Percentiles rank a stretch among this genome's conserved stretches.
phyloP scores from a whole-genome alignment of 2,329 filamentous ascomycete genomes.

The Fusarium mangiferae region DNA sequence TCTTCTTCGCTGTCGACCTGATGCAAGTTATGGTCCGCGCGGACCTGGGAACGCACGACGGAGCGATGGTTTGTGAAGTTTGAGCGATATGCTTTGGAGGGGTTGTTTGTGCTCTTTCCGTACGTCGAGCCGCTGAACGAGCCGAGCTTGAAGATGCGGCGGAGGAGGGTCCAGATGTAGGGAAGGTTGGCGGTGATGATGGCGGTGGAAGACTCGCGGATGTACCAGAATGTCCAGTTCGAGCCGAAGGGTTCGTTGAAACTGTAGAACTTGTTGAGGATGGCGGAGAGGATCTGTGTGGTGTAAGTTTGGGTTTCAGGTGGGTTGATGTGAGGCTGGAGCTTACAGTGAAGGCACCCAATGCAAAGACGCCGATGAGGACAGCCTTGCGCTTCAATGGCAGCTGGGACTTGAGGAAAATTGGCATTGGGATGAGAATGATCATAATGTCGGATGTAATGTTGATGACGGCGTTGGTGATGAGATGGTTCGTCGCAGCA shows the following conservation, averaged over 20 bases:
- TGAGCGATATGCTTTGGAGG: conserved; percentile 41
- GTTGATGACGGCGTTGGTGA: conserved; percentile 68
- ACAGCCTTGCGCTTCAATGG: conserved; percentile 62
- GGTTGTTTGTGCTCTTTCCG: conserved; percentile 40
- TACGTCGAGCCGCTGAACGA: conserved; percentile 49
- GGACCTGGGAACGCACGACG: conserved; percentile 34
- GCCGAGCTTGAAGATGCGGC: conserved; percentile 49
- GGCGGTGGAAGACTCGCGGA: conserved; percentile 56
- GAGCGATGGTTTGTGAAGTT: conserved; percentile 44
- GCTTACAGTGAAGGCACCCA: conserved; percentile 60
- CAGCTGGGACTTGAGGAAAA: conserved; percentile 62
- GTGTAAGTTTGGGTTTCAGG: conserved; percentile 5
- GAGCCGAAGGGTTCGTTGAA: conserved; percentile 52
- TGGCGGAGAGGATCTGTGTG: conserved; percentile 58
- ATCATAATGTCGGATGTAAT: conserved; percentile 70
- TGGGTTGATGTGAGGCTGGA: too few species aligned
- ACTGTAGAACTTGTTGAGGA: conserved; percentile 58
- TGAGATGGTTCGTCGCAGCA: conserved; percentile 65
- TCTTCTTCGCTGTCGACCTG: conserved; percentile 52
- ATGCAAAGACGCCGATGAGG: conserved; percentile 57
- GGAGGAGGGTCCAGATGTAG: conserved; percentile 54
- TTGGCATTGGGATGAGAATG: conserved; percentile 65
- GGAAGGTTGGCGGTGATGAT: conserved; percentile 56
- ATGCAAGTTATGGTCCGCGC: conserved; percentile 40
- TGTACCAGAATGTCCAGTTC: conserved; percentile 56